These are phyloP conservation scores for Gossypium sturtianum DNA, from an alignment of 345 rosid genomes.

Conservation along the genomic window DNA sequence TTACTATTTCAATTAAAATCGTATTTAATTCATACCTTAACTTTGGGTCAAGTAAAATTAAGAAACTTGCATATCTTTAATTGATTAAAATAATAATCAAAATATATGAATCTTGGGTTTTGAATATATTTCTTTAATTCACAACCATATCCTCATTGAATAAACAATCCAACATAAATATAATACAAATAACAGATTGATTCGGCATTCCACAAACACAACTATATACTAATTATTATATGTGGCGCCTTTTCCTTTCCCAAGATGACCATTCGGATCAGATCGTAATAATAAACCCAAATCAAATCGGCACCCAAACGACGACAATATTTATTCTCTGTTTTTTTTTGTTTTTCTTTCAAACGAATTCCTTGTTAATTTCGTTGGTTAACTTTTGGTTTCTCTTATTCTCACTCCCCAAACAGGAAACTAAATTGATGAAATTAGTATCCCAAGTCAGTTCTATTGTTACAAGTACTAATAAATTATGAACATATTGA, in stretches of 20 bases:
- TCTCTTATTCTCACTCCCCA: background rate
- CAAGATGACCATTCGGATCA: slow-evolving; percentile 1
- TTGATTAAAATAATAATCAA: too few relatives aligned
- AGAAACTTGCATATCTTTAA: too few relatives aligned
- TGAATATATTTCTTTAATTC: too few relatives aligned
- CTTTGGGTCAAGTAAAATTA: too few relatives aligned
- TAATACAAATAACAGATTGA: too few relatives aligned
- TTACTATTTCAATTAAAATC: too few relatives aligned
- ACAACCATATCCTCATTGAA: too few relatives aligned
- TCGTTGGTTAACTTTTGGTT: background rate
- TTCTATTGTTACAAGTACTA: background rate
- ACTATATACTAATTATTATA: too few relatives aligned
- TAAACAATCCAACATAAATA: too few relatives aligned
- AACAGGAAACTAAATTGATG: background rate
- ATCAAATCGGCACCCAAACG: background rate
- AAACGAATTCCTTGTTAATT: background rate
- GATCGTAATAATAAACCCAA: background rate
- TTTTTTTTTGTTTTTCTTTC: background rate
- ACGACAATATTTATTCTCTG: background rate
- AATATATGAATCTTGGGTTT: too few relatives aligned
- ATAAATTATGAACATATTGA: background rate
- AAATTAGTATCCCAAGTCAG: background rate
- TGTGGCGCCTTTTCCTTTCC: background rate
- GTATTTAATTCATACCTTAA: too few relatives aligned
- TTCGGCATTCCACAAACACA: too few relatives aligned